Percentiles rank a stretch among this genome's conserved stretches.
Conservation (phyloP, 148 eudicot species). For the Hydrangea macrophylla region DNA sequence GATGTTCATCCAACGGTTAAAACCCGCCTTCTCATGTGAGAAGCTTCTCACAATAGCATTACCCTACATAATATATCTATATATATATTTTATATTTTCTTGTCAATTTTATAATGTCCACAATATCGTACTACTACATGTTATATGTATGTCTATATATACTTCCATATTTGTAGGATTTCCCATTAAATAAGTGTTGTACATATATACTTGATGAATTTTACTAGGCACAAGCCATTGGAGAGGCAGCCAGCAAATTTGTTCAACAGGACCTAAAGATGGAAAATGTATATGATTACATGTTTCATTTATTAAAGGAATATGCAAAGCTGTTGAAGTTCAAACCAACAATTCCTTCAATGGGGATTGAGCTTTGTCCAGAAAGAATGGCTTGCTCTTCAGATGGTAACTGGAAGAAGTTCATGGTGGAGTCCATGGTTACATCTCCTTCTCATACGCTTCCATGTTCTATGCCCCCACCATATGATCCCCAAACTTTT, state of each 20-base stretch:
- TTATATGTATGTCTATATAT: too few relatives aligned
- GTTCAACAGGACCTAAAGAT: slow-evolving; percentile 32
- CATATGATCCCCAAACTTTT: slow-evolving; percentile 21
- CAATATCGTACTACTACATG: too few relatives aligned
- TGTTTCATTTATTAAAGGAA: slow-evolving; percentile 32
- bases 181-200: too few relatives aligned
- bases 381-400: slow-evolving; percentile 32
- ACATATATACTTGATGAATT: neutral
- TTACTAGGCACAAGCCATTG: slow-evolving; percentile 32
- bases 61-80: too few relatives aligned
- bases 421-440: slow-evolving; percentile 32
- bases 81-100: too few relatives aligned
- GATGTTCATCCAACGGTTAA: too few relatives aligned
- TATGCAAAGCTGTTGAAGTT: slow-evolving; percentile 34
- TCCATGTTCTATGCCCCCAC: slow-evolving; percentile 34
- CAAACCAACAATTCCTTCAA: slow-evolving; percentile 22
- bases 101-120: too few relatives aligned
- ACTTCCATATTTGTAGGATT: too few relatives aligned
- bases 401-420: slow-evolving; percentile 21
- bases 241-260: slow-evolving; percentile 28
- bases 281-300: slow-evolving; percentile 34
- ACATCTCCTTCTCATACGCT: slow-evolving; percentile 18
- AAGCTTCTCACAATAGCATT: too few relatives aligned
- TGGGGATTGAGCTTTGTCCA: slow-evolving; percentile 26
- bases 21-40: too few relatives aligned